phyloP scores from a whole-genome alignment of 2,329 filamentous ascomycete genomes.

The Aureobasidium sp. region DNA sequence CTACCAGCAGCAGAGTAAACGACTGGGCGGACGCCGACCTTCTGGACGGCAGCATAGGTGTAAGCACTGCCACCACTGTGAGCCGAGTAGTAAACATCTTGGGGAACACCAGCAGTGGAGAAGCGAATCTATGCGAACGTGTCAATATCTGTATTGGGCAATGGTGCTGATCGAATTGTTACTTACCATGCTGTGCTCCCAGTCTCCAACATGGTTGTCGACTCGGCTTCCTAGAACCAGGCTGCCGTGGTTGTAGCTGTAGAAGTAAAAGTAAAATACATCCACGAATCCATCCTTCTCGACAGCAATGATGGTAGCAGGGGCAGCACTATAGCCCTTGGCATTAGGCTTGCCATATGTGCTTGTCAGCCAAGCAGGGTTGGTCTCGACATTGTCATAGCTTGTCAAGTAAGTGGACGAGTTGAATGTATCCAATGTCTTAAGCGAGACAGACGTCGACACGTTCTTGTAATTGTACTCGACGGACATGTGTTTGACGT shows the following conservation, averaged over 20 bases:
- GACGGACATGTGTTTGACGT: conserved; percentile 6
- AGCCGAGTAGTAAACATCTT: conserved; percentile 4
- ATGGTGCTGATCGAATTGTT: not conserved
- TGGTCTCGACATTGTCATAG: conserved; percentile 5
- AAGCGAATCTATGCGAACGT: not conserved
- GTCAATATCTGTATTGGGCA: not conserved
- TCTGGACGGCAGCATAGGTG: conserved; percentile 3
- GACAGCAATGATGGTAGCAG: conserved; percentile 9
- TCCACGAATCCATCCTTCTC: not conserved
- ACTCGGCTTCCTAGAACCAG: not conserved
- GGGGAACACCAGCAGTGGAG: not conserved
- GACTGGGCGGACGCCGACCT: not conserved
- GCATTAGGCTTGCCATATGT: conserved; percentile 1
- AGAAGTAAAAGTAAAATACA: conserved; percentile 9
- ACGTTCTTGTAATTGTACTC: not conserved
- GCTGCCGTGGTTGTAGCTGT: conserved; percentile 8
- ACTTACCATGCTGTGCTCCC: conserved; percentile 4
- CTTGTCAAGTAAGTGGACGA: not conserved
- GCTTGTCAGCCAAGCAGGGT: conserved; percentile 2
- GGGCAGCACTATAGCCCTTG: conserved; percentile 3
- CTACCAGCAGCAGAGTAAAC: conserved; percentile 1
- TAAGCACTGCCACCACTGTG: conserved; percentile 1
- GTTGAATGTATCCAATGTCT: not conserved
- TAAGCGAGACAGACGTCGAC: not conserved
- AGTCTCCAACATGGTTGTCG: conserved; percentile 11